Evolutionary conservation across 495 filamentous ascomycete species (phyloP).

Genomic region (Chaetomium fimeti): DNA sequence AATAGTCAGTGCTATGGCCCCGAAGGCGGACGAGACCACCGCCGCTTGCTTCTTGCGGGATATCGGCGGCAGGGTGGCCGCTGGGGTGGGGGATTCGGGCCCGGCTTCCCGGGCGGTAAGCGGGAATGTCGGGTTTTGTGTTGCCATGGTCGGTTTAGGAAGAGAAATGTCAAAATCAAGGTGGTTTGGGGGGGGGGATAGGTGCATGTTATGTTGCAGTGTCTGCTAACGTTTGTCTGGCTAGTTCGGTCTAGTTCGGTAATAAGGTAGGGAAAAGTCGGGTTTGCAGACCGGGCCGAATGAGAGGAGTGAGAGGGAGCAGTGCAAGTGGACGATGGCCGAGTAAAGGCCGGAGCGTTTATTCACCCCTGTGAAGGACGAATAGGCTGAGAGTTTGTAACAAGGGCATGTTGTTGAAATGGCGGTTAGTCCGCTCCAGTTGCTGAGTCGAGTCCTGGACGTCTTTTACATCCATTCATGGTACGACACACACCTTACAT

Average conservation of each 20-base stretch:
- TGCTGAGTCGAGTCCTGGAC: not conserved
- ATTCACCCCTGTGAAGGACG: not conserved
- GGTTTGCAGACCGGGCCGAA: not conserved
- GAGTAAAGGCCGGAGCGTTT: not conserved
- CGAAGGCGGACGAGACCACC: slow-evolving; percentile 46
- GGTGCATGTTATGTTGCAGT: no score
- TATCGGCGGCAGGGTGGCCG: slow-evolving; percentile 17
- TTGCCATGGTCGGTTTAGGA: not conserved
- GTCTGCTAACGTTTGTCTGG: no score
- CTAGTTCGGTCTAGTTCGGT: not conserved
- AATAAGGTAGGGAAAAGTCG: not conserved
- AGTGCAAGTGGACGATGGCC: not conserved
- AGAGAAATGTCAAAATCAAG: not conserved
- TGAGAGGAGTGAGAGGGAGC: not conserved
- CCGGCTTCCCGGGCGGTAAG: not conserved
- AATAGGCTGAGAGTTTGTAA: not conserved
- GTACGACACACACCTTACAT: not conserved
- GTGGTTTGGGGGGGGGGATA: no score
- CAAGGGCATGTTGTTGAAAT: not conserved
- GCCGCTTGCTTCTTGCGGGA: slow-evolving; percentile 45
- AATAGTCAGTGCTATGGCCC: slow-evolving; percentile 48
- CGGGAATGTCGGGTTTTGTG: slow-evolving; percentile 3
- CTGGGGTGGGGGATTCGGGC: not conserved
- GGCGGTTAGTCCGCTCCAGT: not conserved
- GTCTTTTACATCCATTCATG: not conserved